Percentiles rank a stretch among this genome's conserved stretches.
These are phyloP conservation scores for Symmetrospora coprosmae DNA, from an alignment of 768 basidiomycete genomes.

Conservation along the genomic window DNA sequence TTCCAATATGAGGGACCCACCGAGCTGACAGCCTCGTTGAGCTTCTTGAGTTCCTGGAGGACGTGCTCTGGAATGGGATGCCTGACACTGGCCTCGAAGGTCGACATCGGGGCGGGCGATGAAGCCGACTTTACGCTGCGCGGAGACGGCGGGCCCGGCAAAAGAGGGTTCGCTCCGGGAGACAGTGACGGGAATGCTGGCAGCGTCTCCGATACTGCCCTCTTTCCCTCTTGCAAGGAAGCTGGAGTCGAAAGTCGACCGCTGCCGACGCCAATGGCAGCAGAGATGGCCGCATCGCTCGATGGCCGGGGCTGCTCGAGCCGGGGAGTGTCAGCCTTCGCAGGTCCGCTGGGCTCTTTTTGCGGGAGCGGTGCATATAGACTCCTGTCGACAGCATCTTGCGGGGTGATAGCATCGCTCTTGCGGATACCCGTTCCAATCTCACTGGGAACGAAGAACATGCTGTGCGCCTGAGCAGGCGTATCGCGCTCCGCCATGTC, in stretches of 20 bases:
- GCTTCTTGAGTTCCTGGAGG: constrained; percentile 37
- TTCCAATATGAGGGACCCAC: no score
- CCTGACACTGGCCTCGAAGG: neutral
- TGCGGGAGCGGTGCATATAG: no score
- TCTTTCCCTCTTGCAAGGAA: neutral
- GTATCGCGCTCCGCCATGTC: no score
- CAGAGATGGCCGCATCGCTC: neutral
- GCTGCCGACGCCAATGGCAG: neutral
- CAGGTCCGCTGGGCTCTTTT: no score
- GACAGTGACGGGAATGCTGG: neutral
- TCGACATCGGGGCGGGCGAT: neutral
- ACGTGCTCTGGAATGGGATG: constrained; percentile 37
- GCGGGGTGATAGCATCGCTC: no score
- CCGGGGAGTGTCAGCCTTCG: no score
- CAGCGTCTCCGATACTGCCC: neutral
- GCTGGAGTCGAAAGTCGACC: neutral
- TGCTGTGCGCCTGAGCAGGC: no score
- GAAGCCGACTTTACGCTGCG: no score
- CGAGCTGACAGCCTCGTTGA: constrained; percentile 35
- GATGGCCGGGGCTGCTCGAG: no score
- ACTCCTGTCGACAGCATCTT: no score
- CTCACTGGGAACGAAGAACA: constrained; percentile 19
- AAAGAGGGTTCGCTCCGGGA: neutral
- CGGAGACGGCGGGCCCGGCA: neutral
- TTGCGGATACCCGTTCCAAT: no score